phyloP scores from a whole-genome alignment of 352 stramenopile genomes.

The Detonula confervacea region DNA sequence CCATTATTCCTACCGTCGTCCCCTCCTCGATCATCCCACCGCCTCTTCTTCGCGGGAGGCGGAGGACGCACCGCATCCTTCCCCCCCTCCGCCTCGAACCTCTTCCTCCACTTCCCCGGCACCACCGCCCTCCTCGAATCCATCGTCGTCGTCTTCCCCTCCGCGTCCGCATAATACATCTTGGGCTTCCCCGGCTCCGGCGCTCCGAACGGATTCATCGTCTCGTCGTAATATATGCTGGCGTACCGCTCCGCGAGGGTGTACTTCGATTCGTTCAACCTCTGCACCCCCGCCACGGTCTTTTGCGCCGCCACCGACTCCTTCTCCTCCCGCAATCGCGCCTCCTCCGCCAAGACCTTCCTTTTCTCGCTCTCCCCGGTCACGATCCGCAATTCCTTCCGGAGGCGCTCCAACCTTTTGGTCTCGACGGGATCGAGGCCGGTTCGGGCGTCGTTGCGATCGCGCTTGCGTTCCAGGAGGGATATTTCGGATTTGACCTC shows the following conservation, averaged over 20 bases:
- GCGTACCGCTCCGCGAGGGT: slow-evolving; percentile 60
- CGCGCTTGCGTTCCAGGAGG: slow-evolving; percentile 42
- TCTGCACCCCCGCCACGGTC: slow-evolving; percentile 36
- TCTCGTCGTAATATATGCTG: slow-evolving; percentile 78
- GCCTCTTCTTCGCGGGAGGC: slow-evolving; percentile 17
- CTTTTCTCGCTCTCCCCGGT: slow-evolving; percentile 30
- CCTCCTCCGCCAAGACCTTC: slow-evolving; percentile 37
- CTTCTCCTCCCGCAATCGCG: slow-evolving; percentile 43
- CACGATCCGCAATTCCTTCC: slow-evolving; percentile 78
- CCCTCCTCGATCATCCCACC: slow-evolving; percentile 35
- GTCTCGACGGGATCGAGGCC: slow-evolving; percentile 51
- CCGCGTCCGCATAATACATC: slow-evolving; percentile 62
- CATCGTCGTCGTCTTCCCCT: slow-evolving; percentile 50
- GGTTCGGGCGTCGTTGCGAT: slow-evolving; percentile 42
- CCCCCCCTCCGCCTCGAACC: slow-evolving; percentile 37
- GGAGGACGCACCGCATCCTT: neutral
- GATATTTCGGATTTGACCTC: slow-evolving; percentile 60
- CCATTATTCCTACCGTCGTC: too few relatives aligned
- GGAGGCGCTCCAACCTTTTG: slow-evolving; percentile 74
- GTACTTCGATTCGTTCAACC: slow-evolving; percentile 57
- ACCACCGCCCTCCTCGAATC: slow-evolving; percentile 45
- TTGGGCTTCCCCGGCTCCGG: slow-evolving; percentile 70
- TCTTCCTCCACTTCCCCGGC: slow-evolving; percentile 34
- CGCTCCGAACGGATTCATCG: slow-evolving; percentile 80
- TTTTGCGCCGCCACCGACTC: slow-evolving; percentile 28